phyloP scores from a whole-genome alignment of 2,329 filamentous ascomycete genomes.

The Fusarium marasasianum region DNA sequence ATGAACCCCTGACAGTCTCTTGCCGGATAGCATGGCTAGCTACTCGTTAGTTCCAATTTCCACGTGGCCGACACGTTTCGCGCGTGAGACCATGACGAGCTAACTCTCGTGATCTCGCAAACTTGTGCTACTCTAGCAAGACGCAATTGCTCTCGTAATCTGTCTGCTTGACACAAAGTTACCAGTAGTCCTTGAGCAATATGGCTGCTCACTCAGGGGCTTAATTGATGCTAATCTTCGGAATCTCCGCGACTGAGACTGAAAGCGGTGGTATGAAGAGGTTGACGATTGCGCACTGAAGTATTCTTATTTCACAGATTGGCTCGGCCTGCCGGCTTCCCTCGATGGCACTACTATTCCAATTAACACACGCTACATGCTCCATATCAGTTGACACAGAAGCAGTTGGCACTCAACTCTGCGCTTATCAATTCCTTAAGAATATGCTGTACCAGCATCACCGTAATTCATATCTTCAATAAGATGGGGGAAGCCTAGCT shows the following conservation, averaged over 20 bases:
- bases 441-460: background rate
- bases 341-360: background rate
- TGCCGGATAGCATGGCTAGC: background rate
- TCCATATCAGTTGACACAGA: background rate
- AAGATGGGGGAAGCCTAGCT: background rate
- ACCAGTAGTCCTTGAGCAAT: too few relatives aligned
- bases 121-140: background rate
- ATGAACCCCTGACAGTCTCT: background rate
- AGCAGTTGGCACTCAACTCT: too few relatives aligned
- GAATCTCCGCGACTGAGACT: background rate
- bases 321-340: background rate
- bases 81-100: background rate
- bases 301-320: rapidly evolving
- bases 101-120: background rate
- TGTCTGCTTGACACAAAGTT: background rate
- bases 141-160: background rate
- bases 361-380: too few relatives aligned
- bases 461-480: too few relatives aligned
- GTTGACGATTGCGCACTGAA: background rate
- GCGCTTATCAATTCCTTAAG: background rate
- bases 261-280: background rate
- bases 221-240: too few relatives aligned
- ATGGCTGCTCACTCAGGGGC: background rate
- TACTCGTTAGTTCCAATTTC: background rate
- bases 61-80: conserved; percentile 23